A percentile compares a stretch with the other conserved stretches of the same genome.
phyloP scores from a whole-genome alignment of 2,329 filamentous ascomycete species.

The Beauveria varroae region DNA sequence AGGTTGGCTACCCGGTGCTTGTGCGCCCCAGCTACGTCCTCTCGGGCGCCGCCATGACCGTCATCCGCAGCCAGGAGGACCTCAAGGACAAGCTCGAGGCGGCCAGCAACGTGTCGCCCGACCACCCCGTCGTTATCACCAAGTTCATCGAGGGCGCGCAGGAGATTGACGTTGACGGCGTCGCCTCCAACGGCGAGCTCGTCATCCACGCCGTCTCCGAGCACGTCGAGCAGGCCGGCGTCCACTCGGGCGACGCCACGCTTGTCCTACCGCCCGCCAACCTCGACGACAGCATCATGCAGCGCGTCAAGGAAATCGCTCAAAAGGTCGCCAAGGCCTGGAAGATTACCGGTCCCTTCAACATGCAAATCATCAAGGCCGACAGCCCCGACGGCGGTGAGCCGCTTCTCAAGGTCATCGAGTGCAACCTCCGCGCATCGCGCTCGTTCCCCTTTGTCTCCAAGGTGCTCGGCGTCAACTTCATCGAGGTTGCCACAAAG shows the following conservation, averaged over 20 bases:
- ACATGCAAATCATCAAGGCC: conserved; percentile 99
- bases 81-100: conserved; percentile 92
- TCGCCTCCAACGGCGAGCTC: conserved; percentile 78
- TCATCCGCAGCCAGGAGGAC: conserved; percentile 81
- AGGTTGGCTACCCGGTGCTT: conserved; percentile 87
- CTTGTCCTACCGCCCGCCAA: conserved; percentile 81
- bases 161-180: conserved; percentile 94
- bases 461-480: conserved; percentile 94
- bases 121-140: conserved; percentile 95
- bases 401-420: conserved; percentile 85
- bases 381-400: conserved; percentile 66
- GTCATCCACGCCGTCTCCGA: conserved; percentile 89
- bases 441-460: conserved; percentile 97
- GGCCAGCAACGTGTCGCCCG: conserved; percentile 82
- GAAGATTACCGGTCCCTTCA: conserved; percentile 97
- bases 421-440: conserved; percentile 95
- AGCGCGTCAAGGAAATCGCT: conserved; percentile 89
- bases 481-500: conserved; percentile 91
- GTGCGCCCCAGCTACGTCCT: conserved; percentile 94
- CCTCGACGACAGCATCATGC: conserved; percentile 70
- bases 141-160: conserved; percentile 96
- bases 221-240: conserved; percentile 94
- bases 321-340: conserved; percentile 94
- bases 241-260: conserved; percentile 96
- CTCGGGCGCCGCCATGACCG: conserved; percentile 96